A percentile compares a stretch with the other conserved stretches of the same genome.
phyloP scores from a whole-genome alignment of 2,329 filamentous ascomycete species.

The Fusarium sp. region DNA sequence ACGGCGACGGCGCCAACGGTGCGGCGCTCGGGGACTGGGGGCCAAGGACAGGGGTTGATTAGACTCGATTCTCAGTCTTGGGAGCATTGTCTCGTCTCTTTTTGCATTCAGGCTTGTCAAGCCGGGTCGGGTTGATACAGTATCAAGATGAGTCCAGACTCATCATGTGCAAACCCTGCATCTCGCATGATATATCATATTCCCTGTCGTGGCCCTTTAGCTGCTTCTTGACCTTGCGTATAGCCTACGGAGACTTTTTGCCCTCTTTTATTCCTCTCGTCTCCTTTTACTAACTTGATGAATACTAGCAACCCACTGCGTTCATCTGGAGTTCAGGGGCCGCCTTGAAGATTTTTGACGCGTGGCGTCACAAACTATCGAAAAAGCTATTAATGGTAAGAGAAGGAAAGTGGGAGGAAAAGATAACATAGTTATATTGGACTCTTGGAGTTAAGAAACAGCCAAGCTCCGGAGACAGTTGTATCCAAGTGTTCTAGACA shows the following conservation, averaged over 20 bases:
- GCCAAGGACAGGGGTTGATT: constrained; percentile 6
- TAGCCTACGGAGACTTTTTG: constrained; percentile 11
- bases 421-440: background rate
- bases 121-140: background rate
- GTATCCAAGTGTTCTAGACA: constrained; percentile 9
- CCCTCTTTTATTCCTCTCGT: background rate
- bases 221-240: background rate
- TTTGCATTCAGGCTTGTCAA: background rate
- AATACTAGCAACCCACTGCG: background rate
- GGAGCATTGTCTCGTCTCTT: constrained; percentile 2
- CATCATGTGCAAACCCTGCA: background rate
- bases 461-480: background rate
- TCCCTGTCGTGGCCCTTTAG: background rate
- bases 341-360: background rate
- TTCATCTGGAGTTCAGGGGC: background rate
- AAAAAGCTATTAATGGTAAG: background rate
- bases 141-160: constrained; percentile 5
- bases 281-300: constrained; percentile 3
- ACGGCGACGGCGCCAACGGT: constrained; percentile 42
- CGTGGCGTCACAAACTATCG: constrained; percentile 26
- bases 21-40: constrained; percentile 34
- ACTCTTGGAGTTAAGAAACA: background rate
- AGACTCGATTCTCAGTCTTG: constrained; percentile 15
- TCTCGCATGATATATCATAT: background rate
- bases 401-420: background rate